phyloP scores from a whole-genome alignment of 139 green algal genomes.

The Yamagishiella unicocca region DNA sequence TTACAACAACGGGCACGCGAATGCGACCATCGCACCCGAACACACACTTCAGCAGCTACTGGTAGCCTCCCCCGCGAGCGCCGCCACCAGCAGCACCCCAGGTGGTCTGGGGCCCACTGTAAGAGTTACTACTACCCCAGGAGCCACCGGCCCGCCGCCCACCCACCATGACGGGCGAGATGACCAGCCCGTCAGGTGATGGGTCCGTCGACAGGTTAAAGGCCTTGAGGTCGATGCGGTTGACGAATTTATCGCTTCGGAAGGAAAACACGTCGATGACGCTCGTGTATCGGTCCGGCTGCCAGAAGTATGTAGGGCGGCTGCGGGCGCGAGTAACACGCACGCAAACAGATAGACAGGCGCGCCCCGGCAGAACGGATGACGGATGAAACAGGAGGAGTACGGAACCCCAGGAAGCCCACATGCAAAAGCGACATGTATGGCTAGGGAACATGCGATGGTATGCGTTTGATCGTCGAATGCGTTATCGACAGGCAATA shows the following conservation, averaged over 20 bases:
- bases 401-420: not conserved
- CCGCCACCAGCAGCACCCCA: no score
- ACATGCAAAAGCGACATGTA: not conserved
- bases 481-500: no score
- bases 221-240: constrained; percentile 20
- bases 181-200: not conserved
- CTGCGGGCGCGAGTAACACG: not conserved
- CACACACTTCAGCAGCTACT: not conserved
- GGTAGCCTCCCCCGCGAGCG: no score
- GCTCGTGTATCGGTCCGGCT: not conserved
- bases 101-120: no score
- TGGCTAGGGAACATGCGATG: no score
- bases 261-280: constrained; percentile 10
- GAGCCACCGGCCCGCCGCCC: not conserved
- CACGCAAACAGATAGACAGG: not conserved
- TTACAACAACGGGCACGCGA: not conserved
- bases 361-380: not conserved
- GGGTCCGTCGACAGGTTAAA: not conserved
- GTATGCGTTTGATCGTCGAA: no score
- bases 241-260: not conserved
- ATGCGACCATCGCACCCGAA: not conserved
- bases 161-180: not conserved
- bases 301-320: constrained; percentile 12
- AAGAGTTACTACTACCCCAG: not conserved
- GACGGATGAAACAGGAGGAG: not conserved